A percentile compares a stretch with the other conserved stretches of the same genome.
Evolutionary conservation across 768 basidiomycete genomes (phyloP).

Genomic region (Termitomyces sp.): DNA sequence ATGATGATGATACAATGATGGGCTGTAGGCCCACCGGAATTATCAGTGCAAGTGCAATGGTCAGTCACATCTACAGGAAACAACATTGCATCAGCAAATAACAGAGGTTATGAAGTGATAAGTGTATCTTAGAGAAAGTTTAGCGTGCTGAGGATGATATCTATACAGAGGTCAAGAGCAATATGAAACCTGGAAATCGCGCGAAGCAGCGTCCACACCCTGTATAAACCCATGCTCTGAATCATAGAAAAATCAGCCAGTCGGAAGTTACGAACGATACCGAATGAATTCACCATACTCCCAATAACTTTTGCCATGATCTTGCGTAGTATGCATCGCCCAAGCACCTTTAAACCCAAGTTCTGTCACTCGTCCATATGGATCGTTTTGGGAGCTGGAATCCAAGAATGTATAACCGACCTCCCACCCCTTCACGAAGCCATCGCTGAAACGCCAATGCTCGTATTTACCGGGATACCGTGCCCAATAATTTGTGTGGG

Average conservation of each 20-base stretch:
- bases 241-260: not conserved
- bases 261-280: not conserved
- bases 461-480: constrained; percentile 53
- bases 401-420: constrained; percentile 56
- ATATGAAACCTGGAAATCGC: constrained; percentile 27
- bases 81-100: too few relatives aligned
- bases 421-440: constrained; percentile 68
- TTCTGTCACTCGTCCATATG: constrained; percentile 34
- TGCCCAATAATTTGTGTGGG: constrained; percentile 36
- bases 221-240: constrained; percentile 61
- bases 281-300: constrained; percentile 46
- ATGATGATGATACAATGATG: too few relatives aligned
- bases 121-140: not conserved
- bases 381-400: constrained; percentile 9
- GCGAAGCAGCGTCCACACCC: constrained; percentile 37
- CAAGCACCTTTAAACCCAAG: constrained; percentile 64
- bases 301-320: constrained; percentile 52
- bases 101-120: too few relatives aligned
- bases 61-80: too few relatives aligned
- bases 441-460: constrained; percentile 62
- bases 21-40: too few relatives aligned
- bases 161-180: constrained; percentile 12
- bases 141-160: not conserved
- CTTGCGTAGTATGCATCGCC: constrained; percentile 37
- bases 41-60: too few relatives aligned